These are phyloP conservation scores for Mucor saturninus DNA, from an alignment of 371 early-diverging fungal species.

Conservation along the genomic window DNA sequence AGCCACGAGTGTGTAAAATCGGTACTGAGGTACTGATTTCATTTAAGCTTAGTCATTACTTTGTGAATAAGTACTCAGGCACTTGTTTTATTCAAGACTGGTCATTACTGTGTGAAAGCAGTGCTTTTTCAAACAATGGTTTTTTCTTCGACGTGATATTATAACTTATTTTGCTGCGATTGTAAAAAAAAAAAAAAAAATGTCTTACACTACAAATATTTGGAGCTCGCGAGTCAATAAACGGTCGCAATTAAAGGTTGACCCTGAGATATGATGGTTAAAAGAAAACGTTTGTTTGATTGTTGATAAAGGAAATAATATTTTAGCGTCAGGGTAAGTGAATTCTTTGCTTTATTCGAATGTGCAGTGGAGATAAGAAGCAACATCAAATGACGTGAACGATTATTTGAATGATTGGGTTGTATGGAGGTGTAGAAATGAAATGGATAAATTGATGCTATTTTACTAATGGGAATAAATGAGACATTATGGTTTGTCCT, in stretches of 20 bases:
- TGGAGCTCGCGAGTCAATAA: conserved; percentile 13
- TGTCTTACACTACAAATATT: conserved; percentile 10
- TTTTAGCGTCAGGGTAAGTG: conserved; percentile 11
- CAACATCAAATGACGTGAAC: conserved; percentile 10
- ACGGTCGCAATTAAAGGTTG: conserved; percentile 8
- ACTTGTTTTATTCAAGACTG: conserved; percentile 6
- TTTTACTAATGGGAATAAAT: conserved; percentile 16
- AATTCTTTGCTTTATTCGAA: conserved; percentile 10
- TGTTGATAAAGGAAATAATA: conserved; percentile 14
- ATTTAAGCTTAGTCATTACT: conserved; percentile 1
- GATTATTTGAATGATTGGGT: conserved; percentile 12
- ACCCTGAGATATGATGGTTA: conserved; percentile 11
- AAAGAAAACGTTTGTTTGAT: conserved; percentile 13
- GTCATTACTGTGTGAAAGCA: conserved; percentile 2
- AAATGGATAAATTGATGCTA: conserved; percentile 14
- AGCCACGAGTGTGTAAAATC: conserved; percentile 6
- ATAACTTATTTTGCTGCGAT: conserved; percentile 2
- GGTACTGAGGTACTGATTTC: conserved; percentile 4
- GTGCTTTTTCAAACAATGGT: not conserved
- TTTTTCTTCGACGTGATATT: conserved; percentile 8
- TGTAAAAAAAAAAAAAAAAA: not conserved
- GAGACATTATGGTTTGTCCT: conserved; percentile 18
- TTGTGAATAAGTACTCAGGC: not conserved
- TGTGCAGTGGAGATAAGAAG: conserved; percentile 12
- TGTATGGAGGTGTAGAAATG: conserved; percentile 12